Percentiles rank a stretch among this genome's conserved stretches.
Conservation (phyloP, 108 stramenopile species). For the Seminavis robusta region DNA sequence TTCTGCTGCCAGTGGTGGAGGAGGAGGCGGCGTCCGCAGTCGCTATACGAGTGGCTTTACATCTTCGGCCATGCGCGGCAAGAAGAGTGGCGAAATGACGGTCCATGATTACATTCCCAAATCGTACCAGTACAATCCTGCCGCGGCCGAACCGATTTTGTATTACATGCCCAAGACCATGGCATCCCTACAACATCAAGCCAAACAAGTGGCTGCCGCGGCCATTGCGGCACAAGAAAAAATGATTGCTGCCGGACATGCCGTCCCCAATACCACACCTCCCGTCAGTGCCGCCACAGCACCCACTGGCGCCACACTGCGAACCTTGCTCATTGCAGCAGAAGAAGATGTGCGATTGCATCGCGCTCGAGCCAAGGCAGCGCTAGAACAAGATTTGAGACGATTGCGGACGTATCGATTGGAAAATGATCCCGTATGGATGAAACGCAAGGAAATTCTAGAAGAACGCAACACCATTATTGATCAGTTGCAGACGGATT, state of each 20-base stretch:
- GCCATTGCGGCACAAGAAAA: background rate
- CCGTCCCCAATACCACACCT: background rate
- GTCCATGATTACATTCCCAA: conserved; percentile 26
- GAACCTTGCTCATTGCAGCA: conserved; percentile 40
- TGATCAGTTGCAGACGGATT: conserved; percentile 28
- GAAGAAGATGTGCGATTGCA: conserved; percentile 56
- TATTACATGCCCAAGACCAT: conserved; percentile 23
- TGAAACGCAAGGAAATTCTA: conserved; percentile 36
- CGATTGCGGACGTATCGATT: conserved; percentile 35
- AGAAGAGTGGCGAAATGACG: no score
- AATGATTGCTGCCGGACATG: no score
- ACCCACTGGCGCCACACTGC: conserved; percentile 27
- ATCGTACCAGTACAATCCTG: conserved; percentile 22
- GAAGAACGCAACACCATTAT: conserved; percentile 29
- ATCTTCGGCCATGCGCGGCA: no score
- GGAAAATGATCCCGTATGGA: conserved; percentile 27
- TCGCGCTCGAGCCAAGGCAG: conserved; percentile 48
- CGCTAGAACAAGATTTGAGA: conserved; percentile 13
- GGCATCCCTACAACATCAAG: no score
- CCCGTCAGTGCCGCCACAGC: background rate
- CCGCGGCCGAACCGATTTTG: conserved; percentile 33
- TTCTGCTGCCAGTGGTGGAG: no score
- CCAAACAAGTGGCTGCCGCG: no score
- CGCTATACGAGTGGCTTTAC: no score
- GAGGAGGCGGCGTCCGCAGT: no score